Percentiles rank a stretch among this genome's conserved stretches.
These are phyloP conservation scores for Parasarocladium wereldwijsianum DNA, from an alignment of 2,329 filamentous ascomycete genomes.

Conservation along the genomic window DNA sequence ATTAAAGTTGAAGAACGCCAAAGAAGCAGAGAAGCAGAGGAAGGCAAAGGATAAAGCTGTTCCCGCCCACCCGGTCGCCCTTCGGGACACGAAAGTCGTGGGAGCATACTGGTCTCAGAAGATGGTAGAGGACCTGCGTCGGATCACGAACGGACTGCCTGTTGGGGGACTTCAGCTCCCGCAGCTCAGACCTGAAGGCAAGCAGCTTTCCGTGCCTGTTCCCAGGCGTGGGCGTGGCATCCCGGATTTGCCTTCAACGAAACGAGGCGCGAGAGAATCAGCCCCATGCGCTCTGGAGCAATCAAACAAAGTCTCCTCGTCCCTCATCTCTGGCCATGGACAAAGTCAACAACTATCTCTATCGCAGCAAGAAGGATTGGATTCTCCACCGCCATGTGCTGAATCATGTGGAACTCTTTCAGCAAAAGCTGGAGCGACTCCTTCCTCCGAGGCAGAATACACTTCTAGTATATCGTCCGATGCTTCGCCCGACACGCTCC, in stretches of 20 bases:
- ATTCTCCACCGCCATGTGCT: too few species aligned
- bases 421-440: not conserved
- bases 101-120: conserved; percentile 29
- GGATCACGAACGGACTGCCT: conserved; percentile 15
- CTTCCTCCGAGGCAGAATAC: not conserved
- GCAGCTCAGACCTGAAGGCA: not conserved
- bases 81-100: conserved; percentile 30
- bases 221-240: not conserved
- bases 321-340: conserved; percentile 22
- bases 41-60: conserved; percentile 12
- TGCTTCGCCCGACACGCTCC: not conserved
- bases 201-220: not conserved
- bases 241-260: conserved; percentile 1
- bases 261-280: conserved; percentile 23
- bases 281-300: conserved; percentile 21
- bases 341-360: too few species aligned
- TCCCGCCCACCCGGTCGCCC: conserved; percentile 23
- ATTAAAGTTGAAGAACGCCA: conserved; percentile 3
- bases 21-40: conserved; percentile 6
- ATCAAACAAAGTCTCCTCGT: conserved; percentile 14
- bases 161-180: too few species aligned
- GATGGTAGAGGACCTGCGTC: conserved; percentile 23
- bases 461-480: not conserved
- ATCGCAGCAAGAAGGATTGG: too few species aligned
- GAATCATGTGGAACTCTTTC: too few species aligned